Conservation (phyloP, 2,329 filamentous ascomycete species). For the Epichloe brachyelytri region DNA sequence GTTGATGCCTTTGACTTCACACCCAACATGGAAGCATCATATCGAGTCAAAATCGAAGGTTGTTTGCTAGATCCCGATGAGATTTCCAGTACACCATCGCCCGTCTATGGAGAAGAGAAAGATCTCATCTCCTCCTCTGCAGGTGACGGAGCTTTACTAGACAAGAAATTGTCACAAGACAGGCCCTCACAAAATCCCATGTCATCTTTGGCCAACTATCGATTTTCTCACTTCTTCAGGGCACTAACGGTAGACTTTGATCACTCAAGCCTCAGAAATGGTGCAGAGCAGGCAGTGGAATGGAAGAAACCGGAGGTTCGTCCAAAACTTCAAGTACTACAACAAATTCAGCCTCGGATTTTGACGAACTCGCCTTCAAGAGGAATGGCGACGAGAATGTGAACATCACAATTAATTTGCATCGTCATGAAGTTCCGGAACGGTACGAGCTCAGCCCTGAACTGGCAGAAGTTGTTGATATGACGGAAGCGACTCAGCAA, state of each 20-base stretch:
- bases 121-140: neutral
- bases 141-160: neutral
- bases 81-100: neutral
- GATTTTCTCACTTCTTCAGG: conserved; percentile 72
- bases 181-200: conserved; percentile 13
- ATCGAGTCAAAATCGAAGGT: conserved; percentile 85
- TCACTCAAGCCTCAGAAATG: conserved; percentile 42
- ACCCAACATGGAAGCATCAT: conserved; percentile 63
- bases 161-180: conserved; percentile 37
- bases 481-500: conserved; percentile 72
- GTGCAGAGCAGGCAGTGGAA: conserved; percentile 50
- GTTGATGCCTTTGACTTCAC: conserved; percentile 73
- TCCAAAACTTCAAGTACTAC: conserved; percentile 28
- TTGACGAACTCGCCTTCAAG: conserved; percentile 86
- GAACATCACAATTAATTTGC: conserved; percentile 80
- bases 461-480: conserved; percentile 74
- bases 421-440: conserved; percentile 74
- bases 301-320: conserved; percentile 71
- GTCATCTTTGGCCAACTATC: conserved; percentile 27
- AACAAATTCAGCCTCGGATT: conserved; percentile 54
- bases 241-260: conserved; percentile 66
- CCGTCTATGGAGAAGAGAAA: neutral
- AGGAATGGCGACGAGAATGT: conserved; percentile 83
- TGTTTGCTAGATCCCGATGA: conserved; percentile 61
- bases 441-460: conserved; percentile 67